Evolutionary conservation across 352 stramenopile species (phyloP).

Genomic region (Pythium dissimile): DNA sequence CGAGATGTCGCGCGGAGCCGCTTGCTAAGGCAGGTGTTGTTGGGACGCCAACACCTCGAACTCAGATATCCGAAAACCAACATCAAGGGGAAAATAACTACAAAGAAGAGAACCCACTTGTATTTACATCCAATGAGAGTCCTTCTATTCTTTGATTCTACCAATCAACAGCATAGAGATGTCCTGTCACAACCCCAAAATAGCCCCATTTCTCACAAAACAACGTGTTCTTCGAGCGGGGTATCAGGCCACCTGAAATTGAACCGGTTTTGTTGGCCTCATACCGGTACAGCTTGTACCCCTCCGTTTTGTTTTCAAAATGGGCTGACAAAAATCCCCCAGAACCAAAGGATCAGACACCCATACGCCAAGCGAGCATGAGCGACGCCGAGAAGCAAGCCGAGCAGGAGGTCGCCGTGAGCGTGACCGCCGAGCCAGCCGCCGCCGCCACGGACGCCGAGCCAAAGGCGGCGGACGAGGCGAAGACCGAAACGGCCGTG

Average conservation of each 20-base stretch:
- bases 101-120: slow-evolving; percentile 11
- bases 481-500: slow-evolving; percentile 18
- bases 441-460: neutral
- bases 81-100: neutral
- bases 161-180: neutral
- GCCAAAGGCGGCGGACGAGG: slow-evolving; percentile 4
- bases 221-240: neutral
- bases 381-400: slow-evolving; percentile 24
- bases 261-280: neutral
- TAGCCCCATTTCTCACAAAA: slow-evolving; percentile 1
- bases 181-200: slow-evolving; percentile 9
- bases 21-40: no score
- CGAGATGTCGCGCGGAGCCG: no score
- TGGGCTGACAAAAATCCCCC: slow-evolving; percentile 20
- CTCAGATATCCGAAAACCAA: no score
- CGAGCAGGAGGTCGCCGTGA: slow-evolving; percentile 6
- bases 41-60: neutral
- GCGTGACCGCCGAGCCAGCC: neutral
- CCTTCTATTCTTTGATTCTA: no score
- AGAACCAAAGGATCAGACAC: neutral
- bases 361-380: slow-evolving; percentile 16
- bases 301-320: slow-evolving; percentile 8
- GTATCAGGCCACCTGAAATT: neutral
- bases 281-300: neutral
- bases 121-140: neutral